phyloP scores from a whole-genome alignment of 768 basidiomycete genomes.

The Megacollybia marginata region DNA sequence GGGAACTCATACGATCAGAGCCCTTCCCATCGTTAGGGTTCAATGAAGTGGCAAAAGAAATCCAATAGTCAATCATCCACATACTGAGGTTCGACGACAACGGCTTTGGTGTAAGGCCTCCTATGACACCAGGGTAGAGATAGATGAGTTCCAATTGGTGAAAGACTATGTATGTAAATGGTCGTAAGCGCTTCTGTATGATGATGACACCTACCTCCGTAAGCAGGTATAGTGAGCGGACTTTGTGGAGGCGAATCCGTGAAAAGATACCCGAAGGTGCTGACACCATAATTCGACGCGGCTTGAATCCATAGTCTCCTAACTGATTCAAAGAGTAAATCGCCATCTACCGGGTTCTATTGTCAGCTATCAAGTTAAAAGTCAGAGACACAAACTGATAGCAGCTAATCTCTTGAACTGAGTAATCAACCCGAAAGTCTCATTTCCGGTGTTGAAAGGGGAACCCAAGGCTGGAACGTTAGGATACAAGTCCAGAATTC shows the following conservation, averaged over 20 bases:
- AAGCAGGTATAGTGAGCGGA: not conserved
- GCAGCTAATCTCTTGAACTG: not conserved
- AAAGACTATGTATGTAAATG: not conserved
- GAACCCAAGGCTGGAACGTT: too few relatives aligned
- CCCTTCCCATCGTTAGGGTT: too few relatives aligned
- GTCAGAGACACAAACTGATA: not conserved
- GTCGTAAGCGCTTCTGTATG: not conserved
- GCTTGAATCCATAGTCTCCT: slow-evolving; percentile 27
- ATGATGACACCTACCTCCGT: not conserved
- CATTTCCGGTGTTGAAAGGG: too few relatives aligned
- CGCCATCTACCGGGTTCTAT: slow-evolving; percentile 18
- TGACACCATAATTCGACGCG: slow-evolving; percentile 23
- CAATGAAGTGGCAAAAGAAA: too few relatives aligned
- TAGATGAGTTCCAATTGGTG: too few relatives aligned
- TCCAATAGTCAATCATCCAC: too few relatives aligned
- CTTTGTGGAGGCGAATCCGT: slow-evolving; percentile 17
- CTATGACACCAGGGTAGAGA: not conserved
- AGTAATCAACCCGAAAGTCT: not conserved
- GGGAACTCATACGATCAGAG: too few relatives aligned
- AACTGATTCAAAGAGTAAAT: slow-evolving; percentile 28
- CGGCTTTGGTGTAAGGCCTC: not conserved
- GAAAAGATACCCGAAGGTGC: slow-evolving; percentile 31
- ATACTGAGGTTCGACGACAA: too few relatives aligned
- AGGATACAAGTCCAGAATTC: too few relatives aligned
- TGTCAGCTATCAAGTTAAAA: not conserved